Base-by-base conservation (phyloP, 495 filamentous ascomycete genomes). In the Endocarpon pusillum region DNA sequence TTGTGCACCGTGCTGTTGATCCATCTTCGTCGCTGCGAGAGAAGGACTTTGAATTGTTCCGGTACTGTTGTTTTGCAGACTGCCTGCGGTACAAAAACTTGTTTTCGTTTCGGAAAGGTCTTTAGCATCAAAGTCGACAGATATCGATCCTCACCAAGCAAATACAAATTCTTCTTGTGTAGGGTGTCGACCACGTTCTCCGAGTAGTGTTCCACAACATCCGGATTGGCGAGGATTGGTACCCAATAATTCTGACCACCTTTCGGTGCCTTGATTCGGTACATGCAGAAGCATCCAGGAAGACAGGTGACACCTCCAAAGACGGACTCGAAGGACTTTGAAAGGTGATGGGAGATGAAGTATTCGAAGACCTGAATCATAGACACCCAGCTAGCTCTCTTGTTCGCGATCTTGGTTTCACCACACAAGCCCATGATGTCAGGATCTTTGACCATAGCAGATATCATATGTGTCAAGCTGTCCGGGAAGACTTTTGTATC, bases 1-100 rank as follows among this genome's bases (percentile, higher is more conserved):
- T 99, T 99, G 61, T 99, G 91, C 23, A 99, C 81, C 1, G 91
- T 99, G 55, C 82, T 92, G 70, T 99, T 99, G 58, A 99, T 99
- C 91, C 91, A 99, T 46, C 91, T 70, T 49, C 91, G 74, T 19
- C 91, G 76, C 52, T 99, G 91, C 3, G 84, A 93, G 9, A 99
- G 67, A 18, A 99, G 61, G 16, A 99, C 86, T 48, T 66, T 79
- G 58, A 99, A 96, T 41, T 78, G 65, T 33, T 96, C 91, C 1
- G 91, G 91, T 2, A 94, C 89, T 10, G 83, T 81, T 0, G 91
- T 99, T 57, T 99, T 99, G 68, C 91, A 99, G 10, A 99, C 86
- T 5, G 86, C 91, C 45, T 96, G 91, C 7, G 91, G 91, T 12
- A 99, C 85, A 48, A 96, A 99, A 35, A 96, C 81, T 53, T 99